Evolutionary conservation across 2,329 filamentous ascomycete genomes (phyloP), one percentile per base, ranked within the genome.

Genomic region (Paracorniculantispora psalliotae): DNA sequence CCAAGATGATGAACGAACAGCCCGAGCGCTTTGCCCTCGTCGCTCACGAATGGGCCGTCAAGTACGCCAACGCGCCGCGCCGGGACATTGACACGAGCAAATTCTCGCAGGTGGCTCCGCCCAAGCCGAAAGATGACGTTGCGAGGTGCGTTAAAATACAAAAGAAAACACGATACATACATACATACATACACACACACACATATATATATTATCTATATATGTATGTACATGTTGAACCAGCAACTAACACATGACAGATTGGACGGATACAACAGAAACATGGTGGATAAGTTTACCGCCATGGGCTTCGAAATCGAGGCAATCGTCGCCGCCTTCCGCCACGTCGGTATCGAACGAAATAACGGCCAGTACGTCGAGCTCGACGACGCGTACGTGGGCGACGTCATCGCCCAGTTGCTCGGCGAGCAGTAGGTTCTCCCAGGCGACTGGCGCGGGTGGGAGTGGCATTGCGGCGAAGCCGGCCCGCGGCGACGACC

Each of bases 221-320:
- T n/a, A n/a, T n/a, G n/a, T n/a, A n/a, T n/a, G n/a, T n/a, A n/a
- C n/a, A n/a, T n/a, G n/a, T n/a, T n/a, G n/a, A n/a, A n/a, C n/a
- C n/a, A n/a, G n/a, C 63, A 61, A 44, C 62, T 46, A 13, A n/a
- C 1, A 33, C 12, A n/a, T 19, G 8, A 61, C 65, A 93, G 89
- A 62, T 97, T 96, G 69, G 83, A 88, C 63, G 93, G 94, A 2
- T 97, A 96, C 74, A 92, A 92, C 74, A 89, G 87, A 68, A 82
- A 88, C 33, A 80, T 97, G 43, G 84, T 97, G 63, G 86, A 94
- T 67, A 83, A 88, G 4, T 97, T 97, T 66, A 85, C 90, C 17
- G 83, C 79, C 66, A 97, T 97, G 93, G 93, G 93, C 12, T 97
- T 97, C 67, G 87, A 91, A 59, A 82, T 96, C 2, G 89, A 92